Evolutionary conservation across 345 rosid genomes (phyloP), one percentile per base, ranked within the genome.

Genomic region (Brassica rapa): DNA sequence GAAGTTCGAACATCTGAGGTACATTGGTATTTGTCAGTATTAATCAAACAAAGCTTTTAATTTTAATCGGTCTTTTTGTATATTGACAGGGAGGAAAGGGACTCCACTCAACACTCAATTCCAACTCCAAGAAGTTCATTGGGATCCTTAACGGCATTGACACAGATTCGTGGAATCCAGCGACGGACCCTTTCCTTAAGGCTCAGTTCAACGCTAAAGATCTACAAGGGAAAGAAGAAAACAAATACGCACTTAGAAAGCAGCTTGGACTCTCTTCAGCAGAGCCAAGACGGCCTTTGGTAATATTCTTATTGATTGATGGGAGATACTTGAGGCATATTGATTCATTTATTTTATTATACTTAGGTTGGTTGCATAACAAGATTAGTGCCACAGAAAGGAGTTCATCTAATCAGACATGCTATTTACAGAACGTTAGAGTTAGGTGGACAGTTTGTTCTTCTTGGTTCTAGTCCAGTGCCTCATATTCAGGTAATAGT

Each of bases 401-500:
- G 98, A 24, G 91, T 92, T 57, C 98, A 92, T 86, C 91, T 95
- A 81, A 95, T 95, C 84, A 91, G 97, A 78, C 97, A 95, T 80
- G 96, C 99, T 37, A 87, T 95, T 70, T 91, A 91, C 82, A 83
- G 90, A 84, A 91, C 99, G 8, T 63, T 95, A 81, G 98, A 95
- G 87, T 84, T 95, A 79, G 99, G 97, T 16, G 97, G 99, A 79
- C 98, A 95, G 67, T 95, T 92, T 83, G 82, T 92, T 33, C 96
- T 95, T 75, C 98, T 95, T 56, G 99, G 99, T 80, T 92, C 99
- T 73, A 95, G 98, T 74, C 99, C 99, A 15, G 90, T 95, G 68
- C 82, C 90, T 9, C 96, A 91, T 77, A 95, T 95, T 77, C 99
- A 92, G 96, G 99, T 88, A 70, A 81, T 14, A 77, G 15, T 14